Evolutionary conservation across 768 basidiomycete species (phyloP), one percentile per base, ranked within the genome.

Genomic region (Stropharia rugosoannulata): DNA sequence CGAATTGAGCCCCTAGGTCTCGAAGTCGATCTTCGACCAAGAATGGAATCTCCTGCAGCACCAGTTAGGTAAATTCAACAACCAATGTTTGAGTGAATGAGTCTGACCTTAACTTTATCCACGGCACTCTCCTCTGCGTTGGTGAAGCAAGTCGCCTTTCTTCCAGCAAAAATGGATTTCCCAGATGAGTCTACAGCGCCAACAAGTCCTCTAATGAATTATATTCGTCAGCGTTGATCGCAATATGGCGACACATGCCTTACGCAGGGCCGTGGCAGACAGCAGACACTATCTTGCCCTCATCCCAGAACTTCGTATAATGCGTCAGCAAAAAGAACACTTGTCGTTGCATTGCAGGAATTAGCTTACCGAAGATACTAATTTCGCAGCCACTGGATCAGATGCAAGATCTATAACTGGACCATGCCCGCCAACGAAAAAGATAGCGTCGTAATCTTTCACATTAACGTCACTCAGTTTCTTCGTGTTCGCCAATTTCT

Each of bases 241-340:
- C 29, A 22, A 22, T 22, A 22, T 22, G 22, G 22, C 22, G 22
- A 22, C 22, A 22, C 22, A 22, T 22, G 22, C 22, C 82, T 65
- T 60, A 87, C 79, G 82, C 87, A 49, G 90, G 82, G 13, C 90
- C 91, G 70, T 93, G 91, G 75, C 91, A 93, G 25, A 93, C 89
- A 4, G 88, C 88, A 3, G 84, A 62, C 5, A 83, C 80, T 57
- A 86, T 70, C 72, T 90, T 92, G 41, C 82, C 84, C 9, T 78
- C 68, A 50, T 79, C 77, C 73, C 81, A 91, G 70, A 91, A 87
- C 86, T 32, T 32, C 6, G 29, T 32, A 7, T 32, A 32, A 32
- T 89, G 29, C 15, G 12, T 13, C 22, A 25, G 19, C 42, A 46
- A 18, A 44, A 11, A 57, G 16, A 41, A 25, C 19, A 29, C 16